phyloP scores from a whole-genome alignment of 2,329 filamentous ascomycete species.

The Colletotrichum tropicale region DNA sequence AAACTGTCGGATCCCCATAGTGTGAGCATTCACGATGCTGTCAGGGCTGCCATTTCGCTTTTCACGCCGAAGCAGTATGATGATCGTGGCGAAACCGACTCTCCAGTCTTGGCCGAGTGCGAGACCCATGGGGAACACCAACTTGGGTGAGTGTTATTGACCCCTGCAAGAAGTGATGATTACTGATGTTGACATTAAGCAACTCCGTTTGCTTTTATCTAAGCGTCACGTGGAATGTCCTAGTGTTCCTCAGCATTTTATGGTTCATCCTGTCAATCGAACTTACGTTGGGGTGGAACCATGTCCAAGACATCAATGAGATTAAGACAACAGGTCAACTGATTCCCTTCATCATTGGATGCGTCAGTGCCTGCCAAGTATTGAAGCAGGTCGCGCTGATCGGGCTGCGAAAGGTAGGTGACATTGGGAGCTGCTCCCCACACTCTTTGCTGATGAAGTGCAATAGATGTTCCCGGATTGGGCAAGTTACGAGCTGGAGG shows the following conservation, averaged over 20 bases:
- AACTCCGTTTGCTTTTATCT: neutral
- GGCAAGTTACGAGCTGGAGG: neutral
- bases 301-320: neutral
- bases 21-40: neutral
- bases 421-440: neutral
- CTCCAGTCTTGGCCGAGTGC: neutral
- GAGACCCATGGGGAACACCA: neutral
- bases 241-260: neutral
- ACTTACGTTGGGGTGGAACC: neutral
- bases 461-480: neutral
- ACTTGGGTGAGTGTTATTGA: neutral
- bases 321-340: neutral
- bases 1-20: neutral
- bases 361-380: neutral
- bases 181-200: neutral
- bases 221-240: neutral
- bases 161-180: neutral
- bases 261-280: neutral
- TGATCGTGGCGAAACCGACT: fast-evolving
- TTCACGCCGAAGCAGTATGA: neutral
- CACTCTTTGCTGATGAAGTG: neutral
- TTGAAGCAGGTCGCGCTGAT: neutral
- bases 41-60: neutral
- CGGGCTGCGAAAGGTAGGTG: neutral
- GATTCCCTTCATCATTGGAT: neutral